Evolutionary conservation across 331 rosid genomes (phyloP).

Genomic region (Quercus lobata): DNA sequence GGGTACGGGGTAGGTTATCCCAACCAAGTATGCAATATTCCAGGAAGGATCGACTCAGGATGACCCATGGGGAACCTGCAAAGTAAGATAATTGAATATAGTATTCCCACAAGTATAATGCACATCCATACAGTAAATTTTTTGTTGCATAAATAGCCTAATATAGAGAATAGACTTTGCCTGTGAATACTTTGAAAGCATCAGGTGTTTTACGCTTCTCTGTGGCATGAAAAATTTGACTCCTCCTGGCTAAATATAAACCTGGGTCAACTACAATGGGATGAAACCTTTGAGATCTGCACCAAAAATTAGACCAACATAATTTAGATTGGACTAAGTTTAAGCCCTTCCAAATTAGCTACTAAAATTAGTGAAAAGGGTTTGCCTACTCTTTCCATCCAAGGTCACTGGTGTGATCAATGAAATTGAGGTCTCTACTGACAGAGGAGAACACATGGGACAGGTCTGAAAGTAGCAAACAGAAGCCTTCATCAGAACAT

Average conservation of each 20-base stretch:
- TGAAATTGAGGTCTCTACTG: slow-evolving; percentile 77
- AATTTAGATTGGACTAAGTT: slow-evolving; percentile 13
- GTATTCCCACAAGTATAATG: slow-evolving; percentile 10
- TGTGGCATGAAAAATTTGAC: slow-evolving; percentile 93
- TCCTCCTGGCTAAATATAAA: slow-evolving; percentile 75
- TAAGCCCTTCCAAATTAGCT: slow-evolving; percentile 2
- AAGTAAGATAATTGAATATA: slow-evolving; percentile 19
- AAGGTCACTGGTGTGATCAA: slow-evolving; percentile 89
- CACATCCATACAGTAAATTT: background rate
- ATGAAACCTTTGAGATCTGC: slow-evolving; percentile 68
- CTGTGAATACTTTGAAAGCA: slow-evolving; percentile 88
- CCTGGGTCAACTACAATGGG: slow-evolving; percentile 91
- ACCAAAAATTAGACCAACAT: slow-evolving; percentile 8
- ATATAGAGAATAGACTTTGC: slow-evolving; percentile 33
- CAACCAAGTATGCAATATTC: slow-evolving; percentile 89
- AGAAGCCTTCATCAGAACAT: background rate
- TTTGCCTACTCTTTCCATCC: slow-evolving; percentile 93
- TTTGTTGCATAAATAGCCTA: slow-evolving; percentile 11
- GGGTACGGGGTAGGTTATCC: slow-evolving; percentile 90
- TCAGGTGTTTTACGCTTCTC: slow-evolving; percentile 79
- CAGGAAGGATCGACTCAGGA: slow-evolving; percentile 73
- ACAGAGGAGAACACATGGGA: slow-evolving; percentile 85
- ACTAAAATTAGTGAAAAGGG: slow-evolving; percentile 12
- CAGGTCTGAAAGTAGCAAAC: slow-evolving; percentile 50
- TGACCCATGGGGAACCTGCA: slow-evolving; percentile 96